Base-by-base conservation (phyloP, 2,329 filamentous ascomycete species). In the Mycogone perniciosa region DNA sequence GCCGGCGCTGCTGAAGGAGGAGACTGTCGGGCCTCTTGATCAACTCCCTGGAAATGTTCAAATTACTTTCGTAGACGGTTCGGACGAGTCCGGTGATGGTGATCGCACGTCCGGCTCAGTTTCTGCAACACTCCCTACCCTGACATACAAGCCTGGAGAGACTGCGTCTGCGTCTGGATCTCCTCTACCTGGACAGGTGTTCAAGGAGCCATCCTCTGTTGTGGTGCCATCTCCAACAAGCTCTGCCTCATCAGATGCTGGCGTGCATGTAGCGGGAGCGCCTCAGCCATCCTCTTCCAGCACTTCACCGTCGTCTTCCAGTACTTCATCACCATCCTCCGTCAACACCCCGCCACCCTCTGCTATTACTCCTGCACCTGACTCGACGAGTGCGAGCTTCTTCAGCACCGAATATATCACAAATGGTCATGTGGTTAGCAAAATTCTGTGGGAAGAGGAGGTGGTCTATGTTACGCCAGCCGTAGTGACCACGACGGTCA, bases 1-100 rank as follows among this genome's bases (percentile, higher is more conserved):
- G 3, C 54, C 67, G 0, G 58, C 62, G 0, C 65, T 93, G 20
- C 62, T 66, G 1, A 56, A 72, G 7, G 89, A 95, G 54, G 70
- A 89, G 60, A 77, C 81, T 46, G 59, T 66, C 2, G 78, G 81
- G 7, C 72, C 79, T 6, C 67, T 81, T 48, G 64, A 73, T 9
- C 71, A 75, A 40, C 77, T 95, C 20, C 89, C 89, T 5, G 88
- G 89, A 40, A 76, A 79, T 52, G 68, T 82, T 20, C 54, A 64
- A 5, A 73, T 86, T 53, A 60, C 60, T 44, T 61, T 56, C 46
- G 63, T 52, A 31, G 62, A 64, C 29, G 61, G 60, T 30, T 55
- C 45, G 7, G 20, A 10, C 10, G 46, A 26, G 5, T 31, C 39
- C 13, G 46, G 13, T 7, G 29, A 29, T 48, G 31, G 34, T 2